Base-by-base conservation (phyloP, 495 filamentous ascomycete species). In the Penicillium salamii region DNA sequence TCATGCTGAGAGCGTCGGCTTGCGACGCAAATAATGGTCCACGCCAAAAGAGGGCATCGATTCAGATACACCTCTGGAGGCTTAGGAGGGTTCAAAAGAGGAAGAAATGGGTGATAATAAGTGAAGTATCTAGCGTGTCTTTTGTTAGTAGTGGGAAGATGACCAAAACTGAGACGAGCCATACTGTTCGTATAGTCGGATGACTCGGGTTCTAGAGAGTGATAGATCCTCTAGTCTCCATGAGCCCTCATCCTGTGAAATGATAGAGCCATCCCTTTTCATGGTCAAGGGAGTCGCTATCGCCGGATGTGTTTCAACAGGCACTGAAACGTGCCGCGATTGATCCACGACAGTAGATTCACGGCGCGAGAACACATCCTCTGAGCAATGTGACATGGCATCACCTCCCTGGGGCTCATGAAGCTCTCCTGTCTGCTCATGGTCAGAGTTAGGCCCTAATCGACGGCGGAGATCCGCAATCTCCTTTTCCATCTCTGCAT, bases 41-140 rank as follows among this genome's bases (percentile, higher is more conserved):
- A 97, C 58, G 91, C 93, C 7, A 95, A 79, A 20, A 96, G 69
- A 18, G 84, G 83, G 51, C 85, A 84, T 54, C 85, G 81, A 50
- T 84, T 80, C 52, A 85, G 82, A 66, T 90, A 95, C 43, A 86
- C 77, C 17, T 93, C 88, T 18, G 90, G 85, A 1, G 81, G 73
- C 63, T 85, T 84, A 28, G 78, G 58, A 5, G 83, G 81, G 56
- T 89, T 87, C 43, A 96, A 72, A 50, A 96, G 82, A 3, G 89
- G 89, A 11, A 96, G 78, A 58, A 91, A 95, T 0, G 87, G 88
- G 68, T 96, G 89, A 64, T 93, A 96, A 51, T 68, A 84, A 34
- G 76, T 78, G 71, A 89, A 96, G 70, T 83, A 91, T 32, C 78
- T 82, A 24, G 7, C 19, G 3, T 26, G 23, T 26, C 8, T 26